Evolutionary conservation across 1,284 basidiomycete species (phyloP), one percentile per base, ranked within the genome.

Genomic region (Malassezia psittaci): DNA sequence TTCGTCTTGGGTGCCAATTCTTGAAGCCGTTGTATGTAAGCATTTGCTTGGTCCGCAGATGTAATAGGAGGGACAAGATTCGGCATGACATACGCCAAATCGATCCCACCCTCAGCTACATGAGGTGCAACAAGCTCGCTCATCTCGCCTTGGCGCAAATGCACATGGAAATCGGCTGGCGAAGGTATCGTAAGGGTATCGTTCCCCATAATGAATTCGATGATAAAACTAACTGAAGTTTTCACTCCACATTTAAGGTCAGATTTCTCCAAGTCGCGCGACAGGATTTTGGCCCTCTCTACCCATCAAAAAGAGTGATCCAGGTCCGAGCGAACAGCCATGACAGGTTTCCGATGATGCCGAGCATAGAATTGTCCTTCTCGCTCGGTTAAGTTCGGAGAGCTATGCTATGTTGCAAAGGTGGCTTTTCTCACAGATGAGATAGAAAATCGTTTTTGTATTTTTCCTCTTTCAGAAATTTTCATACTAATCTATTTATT

Each of bases 11-110:
- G 83, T 41, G 89, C 87, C 58, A 96, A 83, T 36, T 76, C 77
- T 68, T 88, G 79, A 16, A 99, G 81, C 45, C 83, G 77, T 5
- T 81, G 77, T 69, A 86, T 84, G 79, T 99, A 99, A 46, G 81
- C 79, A 41, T 93, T 69, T 1, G 90, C 90, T 65, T 85, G 83
- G 32, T 85, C 83, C 3, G 89, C 86, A 8, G 81, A 86, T 1
- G 86, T 90, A 67, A 98, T 83, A 2, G 94, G 94, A 24, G 94
- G 94, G 51, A 84, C 83, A 41, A 94, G 82, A 77, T 99, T 99
- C 58, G 94, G 94, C 94, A 99, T 99, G 46, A 99, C 90, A 78
- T 96, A 99, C 64, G 87, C 94, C 40, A 93, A 81, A 55, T 81
- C 78, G 69, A 98, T 89, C 1, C 94, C 94, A 47, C 94, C 94